A percentile compares a stretch with the other conserved stretches of the same genome.
These are phyloP conservation scores for Scytalidium sp. DNA, from an alignment of 2,329 filamentous ascomycete genomes.

Conservation along the genomic window DNA sequence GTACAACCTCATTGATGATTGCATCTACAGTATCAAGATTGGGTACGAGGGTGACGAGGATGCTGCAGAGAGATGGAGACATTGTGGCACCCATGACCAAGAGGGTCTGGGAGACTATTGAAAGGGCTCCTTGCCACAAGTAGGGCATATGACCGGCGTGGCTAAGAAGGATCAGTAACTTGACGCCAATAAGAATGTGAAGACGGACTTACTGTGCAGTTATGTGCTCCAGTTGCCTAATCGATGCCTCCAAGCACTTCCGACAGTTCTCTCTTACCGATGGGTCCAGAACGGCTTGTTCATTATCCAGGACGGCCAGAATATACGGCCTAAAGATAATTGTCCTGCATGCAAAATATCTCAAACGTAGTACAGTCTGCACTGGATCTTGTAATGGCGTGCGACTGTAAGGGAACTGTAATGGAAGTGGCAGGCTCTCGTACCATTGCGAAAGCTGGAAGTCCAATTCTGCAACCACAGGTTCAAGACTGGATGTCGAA, in stretches of 20 bases:
- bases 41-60: slow-evolving; percentile 58
- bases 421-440: slow-evolving; percentile 68
- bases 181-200: not conserved
- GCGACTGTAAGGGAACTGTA: slow-evolving; percentile 74
- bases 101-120: slow-evolving; percentile 77
- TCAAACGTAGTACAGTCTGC: slow-evolving; percentile 73
- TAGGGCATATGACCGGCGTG: slow-evolving; percentile 83
- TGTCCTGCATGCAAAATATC: slow-evolving; percentile 82
- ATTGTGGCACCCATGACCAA: slow-evolving; percentile 83
- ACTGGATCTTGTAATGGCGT: slow-evolving; percentile 67
- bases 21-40: slow-evolving; percentile 63
- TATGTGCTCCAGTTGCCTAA: slow-evolving; percentile 77
- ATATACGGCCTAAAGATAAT: slow-evolving; percentile 87
- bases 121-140: slow-evolving; percentile 80
- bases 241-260: slow-evolving; percentile 76
- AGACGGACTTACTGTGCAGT: slow-evolving; percentile 62
- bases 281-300: slow-evolving; percentile 67
- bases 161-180: slow-evolving; percentile 37
- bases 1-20: slow-evolving; percentile 74
- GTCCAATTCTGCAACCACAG: slow-evolving; percentile 76
- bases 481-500: slow-evolving; percentile 70
- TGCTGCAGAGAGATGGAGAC: slow-evolving; percentile 65
- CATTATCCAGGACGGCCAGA: slow-evolving; percentile 74
- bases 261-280: slow-evolving; percentile 74
- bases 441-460: slow-evolving; percentile 85